A percentile compares a stretch with the other conserved stretches of the same genome.
Evolutionary conservation across 257 asterid species (phyloP).

Genomic region (Nicotiana obtusifolia): DNA sequence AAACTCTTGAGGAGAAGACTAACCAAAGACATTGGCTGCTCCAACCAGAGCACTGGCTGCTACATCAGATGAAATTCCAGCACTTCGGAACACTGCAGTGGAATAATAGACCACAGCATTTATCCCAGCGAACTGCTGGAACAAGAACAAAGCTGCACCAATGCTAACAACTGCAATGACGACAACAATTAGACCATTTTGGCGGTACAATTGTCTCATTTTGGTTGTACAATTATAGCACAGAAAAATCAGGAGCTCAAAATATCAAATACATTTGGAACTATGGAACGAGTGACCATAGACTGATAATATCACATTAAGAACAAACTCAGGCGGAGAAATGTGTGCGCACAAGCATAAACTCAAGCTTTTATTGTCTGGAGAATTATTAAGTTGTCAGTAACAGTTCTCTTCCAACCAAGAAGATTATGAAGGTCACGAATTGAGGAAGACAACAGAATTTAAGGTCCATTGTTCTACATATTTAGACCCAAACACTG

Average conservation of each 20-base stretch:
- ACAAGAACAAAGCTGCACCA: conserved; percentile 78
- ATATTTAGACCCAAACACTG: background rate
- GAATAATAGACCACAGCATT: conserved; percentile 91
- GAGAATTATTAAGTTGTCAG: background rate
- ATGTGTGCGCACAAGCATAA: background rate
- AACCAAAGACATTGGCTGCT: conserved; percentile 89
- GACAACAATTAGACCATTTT: background rate
- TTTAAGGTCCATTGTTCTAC: background rate
- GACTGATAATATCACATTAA: background rate
- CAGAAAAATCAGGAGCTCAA: conserved; percentile 3
- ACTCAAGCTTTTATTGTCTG: background rate
- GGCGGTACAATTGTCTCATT: background rate
- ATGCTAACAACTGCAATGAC: conserved; percentile 80
- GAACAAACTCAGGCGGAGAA: background rate
- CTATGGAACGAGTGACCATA: background rate
- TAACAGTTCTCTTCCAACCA: background rate
- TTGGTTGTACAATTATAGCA: background rate
- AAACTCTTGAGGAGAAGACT: conserved; percentile 20
- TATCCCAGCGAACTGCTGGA: conserved; percentile 96
- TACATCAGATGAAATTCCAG: conserved; percentile 87
- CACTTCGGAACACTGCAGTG: conserved; percentile 88
- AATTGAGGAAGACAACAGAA: background rate
- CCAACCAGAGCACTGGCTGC: conserved; percentile 98
- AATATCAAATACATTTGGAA: background rate
- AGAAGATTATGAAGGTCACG: background rate